These are phyloP conservation scores for Triticum timopheevii DNA, from an alignment of 176 grass and related monocot species.

Conservation along the genomic window DNA sequence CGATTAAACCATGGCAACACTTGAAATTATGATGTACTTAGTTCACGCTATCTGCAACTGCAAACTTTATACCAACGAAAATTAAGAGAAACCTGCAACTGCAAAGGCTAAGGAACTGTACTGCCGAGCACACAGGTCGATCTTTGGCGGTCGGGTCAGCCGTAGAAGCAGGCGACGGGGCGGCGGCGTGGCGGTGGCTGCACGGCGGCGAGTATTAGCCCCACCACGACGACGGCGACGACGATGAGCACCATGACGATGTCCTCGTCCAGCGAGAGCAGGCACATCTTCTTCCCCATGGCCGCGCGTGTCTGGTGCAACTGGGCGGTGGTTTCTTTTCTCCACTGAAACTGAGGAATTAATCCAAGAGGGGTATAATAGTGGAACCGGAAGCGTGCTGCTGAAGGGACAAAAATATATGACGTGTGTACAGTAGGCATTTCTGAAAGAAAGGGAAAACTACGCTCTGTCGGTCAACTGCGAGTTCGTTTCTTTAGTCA, in stretches of 20 bases:
- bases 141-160: neutral
- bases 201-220: neutral
- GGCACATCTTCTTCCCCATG: conserved; percentile 44
- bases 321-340: neutral
- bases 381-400: neutral
- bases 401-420: neutral
- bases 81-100: neutral
- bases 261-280: conserved; percentile 34
- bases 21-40: too few species aligned
- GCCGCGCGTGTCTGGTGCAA: neutral
- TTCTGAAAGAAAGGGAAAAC: neutral
- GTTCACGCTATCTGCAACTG: neutral
- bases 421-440: neutral
- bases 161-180: neutral
- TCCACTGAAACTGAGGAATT: neutral
- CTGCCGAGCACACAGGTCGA: neutral
- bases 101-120: neutral
- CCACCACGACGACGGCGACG: neutral
- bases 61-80: neutral
- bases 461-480: neutral
- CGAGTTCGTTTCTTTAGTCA: too few species aligned
- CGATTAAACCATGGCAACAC: neutral
- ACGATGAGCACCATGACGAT: conserved; percentile 1
- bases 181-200: conserved; percentile 18
- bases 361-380: neutral